Conservation (phyloP, 345 rosid species). For the Hypericum androsaemum region DNA sequence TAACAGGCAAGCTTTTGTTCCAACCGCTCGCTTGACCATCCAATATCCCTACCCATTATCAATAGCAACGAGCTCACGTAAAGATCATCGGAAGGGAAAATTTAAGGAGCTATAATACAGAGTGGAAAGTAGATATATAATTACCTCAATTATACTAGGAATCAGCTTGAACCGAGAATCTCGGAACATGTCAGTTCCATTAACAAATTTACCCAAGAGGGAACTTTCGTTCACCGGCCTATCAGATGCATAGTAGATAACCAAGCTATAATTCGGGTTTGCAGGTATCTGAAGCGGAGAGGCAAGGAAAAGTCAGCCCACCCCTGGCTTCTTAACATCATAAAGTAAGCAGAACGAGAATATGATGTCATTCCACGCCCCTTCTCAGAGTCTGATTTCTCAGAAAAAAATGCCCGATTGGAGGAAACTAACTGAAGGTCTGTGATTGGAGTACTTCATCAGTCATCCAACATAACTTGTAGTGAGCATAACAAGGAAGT, state of each 20-base stretch:
- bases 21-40: slow-evolving; percentile 99
- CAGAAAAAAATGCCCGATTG: too few relatives aligned
- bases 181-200: slow-evolving; percentile 74
- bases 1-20: slow-evolving; percentile 88
- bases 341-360: too few relatives aligned
- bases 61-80: slow-evolving; percentile 3
- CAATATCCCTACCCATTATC: slow-evolving; percentile 67
- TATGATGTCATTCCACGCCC: too few relatives aligned
- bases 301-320: not conserved
- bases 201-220: slow-evolving; percentile 66
- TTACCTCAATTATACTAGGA: slow-evolving; percentile 89
- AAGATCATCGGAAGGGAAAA: slow-evolving; percentile 3
- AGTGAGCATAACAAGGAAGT: too few relatives aligned
- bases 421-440: too few relatives aligned
- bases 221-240: slow-evolving; percentile 71
- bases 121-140: not conserved
- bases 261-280: slow-evolving; percentile 87
- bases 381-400: too few relatives aligned
- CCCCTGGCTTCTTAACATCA: too few relatives aligned
- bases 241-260: slow-evolving; percentile 74
- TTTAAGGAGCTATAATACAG: not conserved
- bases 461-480: too few relatives aligned
- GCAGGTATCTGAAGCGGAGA: slow-evolving; percentile 64
- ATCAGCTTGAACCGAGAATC: slow-evolving; percentile 87
- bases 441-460: too few relatives aligned